These are phyloP conservation scores for Neoboletus brunneissimus DNA, from an alignment of 768 basidiomycete species.

Conservation along the genomic window DNA sequence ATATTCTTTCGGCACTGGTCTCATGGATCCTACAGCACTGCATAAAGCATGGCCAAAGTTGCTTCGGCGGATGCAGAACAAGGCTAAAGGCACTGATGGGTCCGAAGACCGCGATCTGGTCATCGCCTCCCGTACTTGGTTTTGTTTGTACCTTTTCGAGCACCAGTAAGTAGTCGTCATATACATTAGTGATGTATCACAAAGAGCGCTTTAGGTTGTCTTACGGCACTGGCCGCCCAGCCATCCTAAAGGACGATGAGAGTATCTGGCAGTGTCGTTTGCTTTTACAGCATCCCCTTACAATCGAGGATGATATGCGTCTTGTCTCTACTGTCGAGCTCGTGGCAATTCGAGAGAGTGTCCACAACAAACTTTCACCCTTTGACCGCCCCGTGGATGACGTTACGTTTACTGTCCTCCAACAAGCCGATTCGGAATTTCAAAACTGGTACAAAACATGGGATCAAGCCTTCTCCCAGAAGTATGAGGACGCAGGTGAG, in stretches of 20 bases:
- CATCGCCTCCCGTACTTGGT: conserved; percentile 84
- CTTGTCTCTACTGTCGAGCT: conserved; percentile 93
- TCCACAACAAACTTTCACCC: conserved; percentile 80
- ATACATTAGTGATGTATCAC: background rate
- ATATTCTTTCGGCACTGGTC: background rate
- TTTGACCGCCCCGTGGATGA: conserved; percentile 74
- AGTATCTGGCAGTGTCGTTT: conserved; percentile 79
- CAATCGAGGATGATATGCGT: conserved; percentile 92
- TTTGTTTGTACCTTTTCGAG: conserved; percentile 90
- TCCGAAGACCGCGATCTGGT: conserved; percentile 76
- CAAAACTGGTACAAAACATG: conserved; percentile 77
- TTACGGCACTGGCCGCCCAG: conserved; percentile 91
- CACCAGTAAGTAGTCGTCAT: conserved; percentile 66
- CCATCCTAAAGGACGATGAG: conserved; percentile 90
- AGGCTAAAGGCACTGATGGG: conserved; percentile 45
- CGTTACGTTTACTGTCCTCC: conserved; percentile 67
- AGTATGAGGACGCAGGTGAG: conserved; percentile 79
- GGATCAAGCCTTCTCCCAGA: conserved; percentile 77
- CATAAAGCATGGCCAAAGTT: conserved; percentile 90
- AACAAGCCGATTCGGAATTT: conserved; percentile 75
- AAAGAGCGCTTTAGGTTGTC: conserved; percentile 62
- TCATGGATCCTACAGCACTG: conserved; percentile 52
- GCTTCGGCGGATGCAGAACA: conserved; percentile 70
- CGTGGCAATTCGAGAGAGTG: conserved; percentile 82
- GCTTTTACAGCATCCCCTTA: conserved; percentile 80